Conservation (phyloP, 2,329 filamentous ascomycete species). For the Fusarium dlaminii region DNA sequence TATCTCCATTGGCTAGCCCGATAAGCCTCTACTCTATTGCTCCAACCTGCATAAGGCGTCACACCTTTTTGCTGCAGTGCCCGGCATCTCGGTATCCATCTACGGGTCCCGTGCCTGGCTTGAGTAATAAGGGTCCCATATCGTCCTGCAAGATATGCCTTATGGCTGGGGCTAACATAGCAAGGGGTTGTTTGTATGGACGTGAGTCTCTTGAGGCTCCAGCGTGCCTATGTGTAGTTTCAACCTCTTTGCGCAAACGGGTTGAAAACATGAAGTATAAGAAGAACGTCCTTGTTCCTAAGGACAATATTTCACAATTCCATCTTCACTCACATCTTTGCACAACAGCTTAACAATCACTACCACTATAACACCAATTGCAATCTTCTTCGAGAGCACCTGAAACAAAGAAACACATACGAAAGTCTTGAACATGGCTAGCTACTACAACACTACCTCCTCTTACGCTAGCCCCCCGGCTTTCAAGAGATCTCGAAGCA, state of each 20-base stretch:
- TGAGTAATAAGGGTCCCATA: constrained; percentile 8
- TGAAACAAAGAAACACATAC: neutral
- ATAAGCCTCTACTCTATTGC: constrained; percentile 4
- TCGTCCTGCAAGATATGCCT: constrained; percentile 22
- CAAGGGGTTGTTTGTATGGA: constrained; percentile 4
- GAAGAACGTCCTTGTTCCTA: constrained; percentile 25
- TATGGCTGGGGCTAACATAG: constrained; percentile 21
- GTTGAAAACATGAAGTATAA: constrained; percentile 27
- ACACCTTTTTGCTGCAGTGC: constrained; percentile 12
- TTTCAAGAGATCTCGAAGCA: constrained; percentile 49
- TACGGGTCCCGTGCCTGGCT: constrained; percentile 26
- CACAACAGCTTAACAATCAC: neutral
- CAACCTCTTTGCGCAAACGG: constrained; percentile 14
- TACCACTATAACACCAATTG: neutral
- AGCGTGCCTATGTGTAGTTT: constrained; percentile 24
- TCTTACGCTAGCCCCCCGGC: constrained; percentile 32
- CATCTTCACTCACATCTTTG: constrained; percentile 4
- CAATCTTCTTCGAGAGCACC: neutral
- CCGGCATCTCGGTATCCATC: constrained; percentile 1
- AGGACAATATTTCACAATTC: constrained; percentile 10
- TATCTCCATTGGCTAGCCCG: neutral
- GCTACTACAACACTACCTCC: constrained; percentile 40
- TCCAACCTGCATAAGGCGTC: constrained; percentile 12
- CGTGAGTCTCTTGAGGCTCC: constrained; percentile 8
- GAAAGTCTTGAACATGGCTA: constrained; percentile 37